These are phyloP conservation scores for Eutypella sp. DNA, from an alignment of 2,329 filamentous ascomycete species.

Conservation along the genomic window DNA sequence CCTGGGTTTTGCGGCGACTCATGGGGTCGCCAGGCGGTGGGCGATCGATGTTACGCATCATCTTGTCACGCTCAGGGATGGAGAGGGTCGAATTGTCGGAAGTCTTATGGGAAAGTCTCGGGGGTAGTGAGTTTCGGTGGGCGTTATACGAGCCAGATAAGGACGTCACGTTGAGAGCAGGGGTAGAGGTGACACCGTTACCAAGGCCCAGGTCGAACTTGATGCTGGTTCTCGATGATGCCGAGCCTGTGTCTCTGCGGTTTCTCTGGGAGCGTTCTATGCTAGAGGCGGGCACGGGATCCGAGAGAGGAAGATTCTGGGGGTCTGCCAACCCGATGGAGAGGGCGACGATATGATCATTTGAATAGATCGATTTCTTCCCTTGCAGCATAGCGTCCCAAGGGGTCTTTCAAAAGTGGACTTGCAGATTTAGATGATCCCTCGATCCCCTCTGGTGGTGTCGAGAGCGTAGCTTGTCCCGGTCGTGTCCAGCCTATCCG, in stretches of 20 bases:
- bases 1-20: slow-evolving; percentile 25
- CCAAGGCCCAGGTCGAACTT: slow-evolving; percentile 12
- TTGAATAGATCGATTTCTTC: neutral
- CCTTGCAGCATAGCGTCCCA: neutral
- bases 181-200: slow-evolving; percentile 1
- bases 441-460: slow-evolving; percentile 1
- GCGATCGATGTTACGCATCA: slow-evolving; percentile 35
- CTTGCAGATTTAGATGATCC: too few relatives aligned
- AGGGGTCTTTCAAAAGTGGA: neutral
- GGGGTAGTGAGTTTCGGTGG: slow-evolving; percentile 25
- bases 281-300: neutral
- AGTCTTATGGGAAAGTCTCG: slow-evolving; percentile 13
- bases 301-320: neutral
- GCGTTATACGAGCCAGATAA: slow-evolving; percentile 22
- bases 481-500: neutral
- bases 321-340: neutral
- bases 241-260: neutral
- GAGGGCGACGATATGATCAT: neutral
- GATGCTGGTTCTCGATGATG: neutral
- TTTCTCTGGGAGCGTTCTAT: neutral
- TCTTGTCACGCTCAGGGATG: slow-evolving; percentile 31
- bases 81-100: slow-evolving; percentile 6
- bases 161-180: slow-evolving; percentile 10
- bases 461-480: neutral
- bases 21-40: slow-evolving; percentile 34